Conservation (phyloP, 768 basidiomycete species). For the Nidularia pulvinata region DNA sequence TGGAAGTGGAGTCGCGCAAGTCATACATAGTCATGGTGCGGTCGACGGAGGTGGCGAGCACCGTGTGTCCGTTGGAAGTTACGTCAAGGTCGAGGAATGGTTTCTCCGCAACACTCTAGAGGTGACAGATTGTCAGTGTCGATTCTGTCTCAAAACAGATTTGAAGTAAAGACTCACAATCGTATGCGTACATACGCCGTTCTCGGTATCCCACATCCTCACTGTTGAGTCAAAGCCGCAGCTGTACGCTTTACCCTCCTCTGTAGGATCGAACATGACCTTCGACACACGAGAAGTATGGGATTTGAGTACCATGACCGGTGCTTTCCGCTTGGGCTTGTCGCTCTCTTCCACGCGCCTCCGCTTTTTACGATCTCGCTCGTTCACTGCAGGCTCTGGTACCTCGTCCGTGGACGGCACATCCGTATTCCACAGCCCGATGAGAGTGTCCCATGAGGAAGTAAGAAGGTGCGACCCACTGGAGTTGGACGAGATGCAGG, state of each 20-base stretch:
- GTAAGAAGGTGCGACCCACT: slow-evolving; percentile 72
- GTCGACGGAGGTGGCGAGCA: slow-evolving; percentile 71
- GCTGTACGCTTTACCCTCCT: slow-evolving; percentile 52
- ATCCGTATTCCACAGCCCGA: slow-evolving; percentile 78
- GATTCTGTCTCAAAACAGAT: too few relatives aligned
- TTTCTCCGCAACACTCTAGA: slow-evolving; percentile 67
- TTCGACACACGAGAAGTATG: slow-evolving; percentile 85
- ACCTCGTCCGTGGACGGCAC: slow-evolving; percentile 70
- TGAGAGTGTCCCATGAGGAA: slow-evolving; percentile 83
- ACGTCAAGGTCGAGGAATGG: slow-evolving; percentile 66
- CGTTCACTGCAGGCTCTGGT: slow-evolving; percentile 29
- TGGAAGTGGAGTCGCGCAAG: slow-evolving; percentile 42
- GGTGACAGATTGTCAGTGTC: background rate
- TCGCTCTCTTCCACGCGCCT: slow-evolving; percentile 47
- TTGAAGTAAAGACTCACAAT: slow-evolving; percentile 47
- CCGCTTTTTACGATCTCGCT: slow-evolving; percentile 58
- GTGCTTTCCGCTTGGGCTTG: slow-evolving; percentile 60
- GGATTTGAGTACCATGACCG: slow-evolving; percentile 72
- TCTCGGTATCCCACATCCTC: slow-evolving; percentile 84
- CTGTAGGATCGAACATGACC: slow-evolving; percentile 50
- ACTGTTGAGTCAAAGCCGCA: slow-evolving; percentile 93
- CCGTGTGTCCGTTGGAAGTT: slow-evolving; percentile 36
- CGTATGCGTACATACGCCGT: slow-evolving; percentile 68
- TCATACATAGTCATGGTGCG: slow-evolving; percentile 75
- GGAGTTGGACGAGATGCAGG: slow-evolving; percentile 60